Evolutionary conservation across 1,139 yeast species (phyloP), one percentile per base, ranked within the genome.

Genomic region (Debaryomyces nepalensis): DNA sequence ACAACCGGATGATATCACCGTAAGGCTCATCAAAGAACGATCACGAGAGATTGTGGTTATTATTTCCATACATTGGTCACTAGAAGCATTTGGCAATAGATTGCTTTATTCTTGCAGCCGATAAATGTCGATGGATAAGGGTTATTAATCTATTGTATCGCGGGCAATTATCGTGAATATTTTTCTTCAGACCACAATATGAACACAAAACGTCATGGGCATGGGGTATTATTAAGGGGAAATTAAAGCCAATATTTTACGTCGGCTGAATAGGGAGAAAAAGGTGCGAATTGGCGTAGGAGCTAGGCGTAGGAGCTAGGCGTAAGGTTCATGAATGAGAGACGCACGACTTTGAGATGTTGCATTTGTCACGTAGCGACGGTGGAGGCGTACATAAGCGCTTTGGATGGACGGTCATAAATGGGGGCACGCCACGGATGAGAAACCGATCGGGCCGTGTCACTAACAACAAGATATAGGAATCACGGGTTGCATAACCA

Each of bases 281-380:
- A 6, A 11, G 4, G n/a, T 10, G 24, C 24, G 8, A 11, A 4
- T 9, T 22, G 24, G 24, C 24, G 24, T 4, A 10, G 11, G 8
- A 11, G 15, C 15, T 29, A n/a, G 32, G 32, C 32, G 32, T 29
- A 29, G 32, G n/a, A n/a, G n/a, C n/a, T n/a, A n/a, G n/a, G n/a
- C n/a, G n/a, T n/a, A n/a, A n/a, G n/a, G n/a, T n/a, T n/a, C n/a
- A n/a, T n/a, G n/a, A n/a, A n/a, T n/a, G n/a, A n/a, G n/a, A n/a
- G n/a, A n/a, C n/a, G n/a, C n/a, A n/a, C n/a, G n/a, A n/a, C n/a
- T n/a, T n/a, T n/a, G n/a, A n/a, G n/a, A n/a, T n/a, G n/a, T n/a
- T n/a, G n/a, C n/a, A n/a, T n/a, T n/a, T n/a, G n/a, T n/a, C n/a
- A n/a, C n/a, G n/a, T n/a, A n/a, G n/a, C n/a, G n/a, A n/a, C n/a